Percentiles rank a stretch among this genome's conserved stretches.
Conservation (phyloP, 2,329 filamentous ascomycete species). For the Cordyceps farinosa region DNA sequence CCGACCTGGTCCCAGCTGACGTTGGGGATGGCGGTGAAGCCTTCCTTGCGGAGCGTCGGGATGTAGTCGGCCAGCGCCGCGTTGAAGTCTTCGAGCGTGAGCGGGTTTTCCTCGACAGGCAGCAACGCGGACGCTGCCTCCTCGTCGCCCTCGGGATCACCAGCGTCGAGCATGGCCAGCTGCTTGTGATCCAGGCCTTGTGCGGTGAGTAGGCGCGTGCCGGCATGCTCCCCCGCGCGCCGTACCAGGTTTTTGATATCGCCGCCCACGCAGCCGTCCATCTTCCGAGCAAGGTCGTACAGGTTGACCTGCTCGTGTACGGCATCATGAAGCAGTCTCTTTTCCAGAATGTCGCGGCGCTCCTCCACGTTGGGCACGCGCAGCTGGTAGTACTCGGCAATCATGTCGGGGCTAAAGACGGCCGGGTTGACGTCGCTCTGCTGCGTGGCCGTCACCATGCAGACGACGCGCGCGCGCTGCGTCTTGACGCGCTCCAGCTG, state of each 20-base stretch:
- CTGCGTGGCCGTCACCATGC: conserved; percentile 86
- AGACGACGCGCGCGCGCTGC: conserved; percentile 70
- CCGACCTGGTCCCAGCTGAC: conserved; percentile 93
- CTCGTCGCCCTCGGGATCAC: background rate
- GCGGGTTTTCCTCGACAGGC: background rate
- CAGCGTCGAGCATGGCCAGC: background rate
- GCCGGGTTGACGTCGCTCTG: conserved; percentile 82
- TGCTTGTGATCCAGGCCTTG: conserved; percentile 21
- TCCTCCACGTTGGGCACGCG: conserved; percentile 78
- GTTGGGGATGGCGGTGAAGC: conserved; percentile 89
- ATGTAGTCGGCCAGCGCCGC: conserved; percentile 62
- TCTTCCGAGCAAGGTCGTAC: conserved; percentile 69
- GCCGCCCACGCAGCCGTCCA: conserved; percentile 88
- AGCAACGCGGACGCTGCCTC: background rate
- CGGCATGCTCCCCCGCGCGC: conserved; percentile 21
- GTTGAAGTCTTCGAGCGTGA: conserved; percentile 57
- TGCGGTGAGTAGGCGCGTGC: conserved; percentile 32
- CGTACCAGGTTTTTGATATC: conserved; percentile 55
- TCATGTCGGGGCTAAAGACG: conserved; percentile 68
- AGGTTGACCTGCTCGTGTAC: conserved; percentile 65
- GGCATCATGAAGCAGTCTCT: conserved; percentile 41
- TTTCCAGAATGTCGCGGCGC: conserved; percentile 54
- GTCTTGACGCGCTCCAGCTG: conserved; percentile 81
- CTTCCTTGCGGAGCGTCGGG: conserved; percentile 75
- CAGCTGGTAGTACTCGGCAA: conserved; percentile 82